Conservation (phyloP, 371 early-diverging fungal species). For the Mortierella sp. region DNA sequence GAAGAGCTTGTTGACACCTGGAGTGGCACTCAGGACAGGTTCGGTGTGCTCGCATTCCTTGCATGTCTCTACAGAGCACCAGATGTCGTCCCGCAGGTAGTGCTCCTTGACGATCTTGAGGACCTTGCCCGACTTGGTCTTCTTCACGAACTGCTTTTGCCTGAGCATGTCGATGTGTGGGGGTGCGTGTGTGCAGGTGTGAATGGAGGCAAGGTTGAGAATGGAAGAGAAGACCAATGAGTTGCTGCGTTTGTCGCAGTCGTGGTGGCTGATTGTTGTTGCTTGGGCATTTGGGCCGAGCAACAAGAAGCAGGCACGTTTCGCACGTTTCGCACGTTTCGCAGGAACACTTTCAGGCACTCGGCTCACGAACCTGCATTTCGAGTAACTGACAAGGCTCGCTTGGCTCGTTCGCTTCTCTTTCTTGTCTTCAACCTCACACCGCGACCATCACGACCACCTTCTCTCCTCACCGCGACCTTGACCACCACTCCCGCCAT, state of each 20-base stretch:
- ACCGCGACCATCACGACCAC: neutral
- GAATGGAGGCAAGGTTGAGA: neutral
- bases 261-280: slow-evolving; percentile 6
- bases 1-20: slow-evolving; percentile 51
- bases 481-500: slow-evolving; percentile 8
- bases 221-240: neutral
- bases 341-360: too few species aligned
- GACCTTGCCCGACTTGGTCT: slow-evolving; percentile 76
- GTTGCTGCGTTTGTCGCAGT: slow-evolving; percentile 6
- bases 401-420: neutral
- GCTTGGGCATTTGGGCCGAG: neutral
- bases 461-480: neutral
- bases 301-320: too few species aligned
- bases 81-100: slow-evolving; percentile 95
- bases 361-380: neutral
- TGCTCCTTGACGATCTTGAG: slow-evolving; percentile 96
- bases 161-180: slow-evolving; percentile 25
- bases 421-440: slow-evolving; percentile 1
- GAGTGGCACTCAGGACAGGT: slow-evolving; percentile 44
- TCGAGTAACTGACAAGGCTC: too few species aligned
- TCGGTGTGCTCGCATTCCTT: slow-evolving; percentile 63
- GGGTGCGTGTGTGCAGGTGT: neutral
- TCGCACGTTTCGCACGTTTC: too few species aligned
- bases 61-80: slow-evolving; percentile 80
- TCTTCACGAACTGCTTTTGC: slow-evolving; percentile 50